Base-by-base conservation (phyloP, 164 flowering plant species). In the grape (Vitis vinifera) region DNA sequence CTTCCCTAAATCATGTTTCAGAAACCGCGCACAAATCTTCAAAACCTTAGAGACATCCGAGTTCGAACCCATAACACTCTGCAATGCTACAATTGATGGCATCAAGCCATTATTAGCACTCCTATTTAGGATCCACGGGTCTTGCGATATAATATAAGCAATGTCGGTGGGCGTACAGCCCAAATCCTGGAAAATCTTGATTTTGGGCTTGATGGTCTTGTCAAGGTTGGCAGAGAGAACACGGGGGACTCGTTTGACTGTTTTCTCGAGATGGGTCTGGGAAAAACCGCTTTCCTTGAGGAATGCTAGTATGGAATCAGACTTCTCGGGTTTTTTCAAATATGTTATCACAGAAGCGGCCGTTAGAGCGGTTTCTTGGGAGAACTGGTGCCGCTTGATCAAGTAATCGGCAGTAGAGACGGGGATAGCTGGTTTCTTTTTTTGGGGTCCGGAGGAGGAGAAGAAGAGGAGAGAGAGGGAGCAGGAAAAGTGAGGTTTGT, bases 251-350 rank as follows among this genome's bases (percentile, higher is more conserved):
- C 48, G 55, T 19, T 48, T 49, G 17, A 81, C 27, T 0, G 69
- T 8, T 16, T 62, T 15, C 64, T 78, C 78, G 37, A 81, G 14
- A 4, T 76, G 78, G 68, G 80, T 3, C 11, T 49, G 37, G 1
- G 80, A 71, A 63, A 81, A 78, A 12, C 84, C 82, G 48, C 30
- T 69, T 12, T 70, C 77, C 16, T 71, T 76, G 51, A 81, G 71
- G 56, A 65, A 76, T 4, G 57, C 59, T 0, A 81, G 51, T 1
- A 76, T 23, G 0, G 68, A 59, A 69, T 79, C 80, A 2, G 59
- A 47, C 3, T 55, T 62, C 30, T 68, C 57, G 3, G 75, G 73
- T 2, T 51, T 57, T 63, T 57, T 63, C 49, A 73, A 16, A 37
- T 6, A 19, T 14, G 44, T 8, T 4, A 52, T 1, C 3, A 15